These are phyloP conservation scores for Kwoniella heveanensis DNA, from an alignment of 768 basidiomycete genomes.

Conservation along the genomic window DNA sequence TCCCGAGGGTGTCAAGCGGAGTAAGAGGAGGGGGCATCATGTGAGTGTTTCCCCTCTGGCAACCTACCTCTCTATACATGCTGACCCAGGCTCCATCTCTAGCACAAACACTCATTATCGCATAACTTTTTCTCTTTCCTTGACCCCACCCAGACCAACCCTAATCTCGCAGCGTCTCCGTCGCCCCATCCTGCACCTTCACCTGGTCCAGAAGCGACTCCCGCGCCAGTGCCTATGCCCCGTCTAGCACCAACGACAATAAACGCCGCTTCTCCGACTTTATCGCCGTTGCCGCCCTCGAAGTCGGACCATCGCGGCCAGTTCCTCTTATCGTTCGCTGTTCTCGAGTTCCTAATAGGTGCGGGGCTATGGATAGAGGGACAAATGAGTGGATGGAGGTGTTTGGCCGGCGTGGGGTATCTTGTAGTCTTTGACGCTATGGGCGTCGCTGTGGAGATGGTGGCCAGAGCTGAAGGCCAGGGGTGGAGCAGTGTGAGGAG, in stretches of 20 bases:
- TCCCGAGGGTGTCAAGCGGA: conserved; percentile 35
- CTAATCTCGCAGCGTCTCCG: conserved; percentile 27
- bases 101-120: conserved; percentile 91
- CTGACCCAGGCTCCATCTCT: conserved; percentile 43
- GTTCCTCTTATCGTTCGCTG: conserved; percentile 42
- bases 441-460: conserved; percentile 66
- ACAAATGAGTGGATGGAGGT: conserved; percentile 81
- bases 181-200: conserved; percentile 15
- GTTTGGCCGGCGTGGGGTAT: conserved; percentile 89
- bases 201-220: conserved; percentile 32
- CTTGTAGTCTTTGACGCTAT: conserved; percentile 94
- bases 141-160: conserved; percentile 63
- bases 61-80: not conserved
- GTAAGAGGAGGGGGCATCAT: conserved; percentile 54
- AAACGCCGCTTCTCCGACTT: conserved; percentile 22
- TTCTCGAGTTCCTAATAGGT: conserved; percentile 58
- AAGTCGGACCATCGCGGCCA: conserved; percentile 32
- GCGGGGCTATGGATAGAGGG: conserved; percentile 78
- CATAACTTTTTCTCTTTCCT: conserved; percentile 96
- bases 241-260: conserved; percentile 28
- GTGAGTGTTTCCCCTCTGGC: conserved; percentile 30
- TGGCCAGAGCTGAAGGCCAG: conserved; percentile 43
- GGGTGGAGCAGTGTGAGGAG: conserved; percentile 55
- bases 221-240: conserved; percentile 48
- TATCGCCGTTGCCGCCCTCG: conserved; percentile 29